Base-by-base conservation (phyloP, 202 grass and related monocot species). In the Brachypodium distachyon region DNA sequence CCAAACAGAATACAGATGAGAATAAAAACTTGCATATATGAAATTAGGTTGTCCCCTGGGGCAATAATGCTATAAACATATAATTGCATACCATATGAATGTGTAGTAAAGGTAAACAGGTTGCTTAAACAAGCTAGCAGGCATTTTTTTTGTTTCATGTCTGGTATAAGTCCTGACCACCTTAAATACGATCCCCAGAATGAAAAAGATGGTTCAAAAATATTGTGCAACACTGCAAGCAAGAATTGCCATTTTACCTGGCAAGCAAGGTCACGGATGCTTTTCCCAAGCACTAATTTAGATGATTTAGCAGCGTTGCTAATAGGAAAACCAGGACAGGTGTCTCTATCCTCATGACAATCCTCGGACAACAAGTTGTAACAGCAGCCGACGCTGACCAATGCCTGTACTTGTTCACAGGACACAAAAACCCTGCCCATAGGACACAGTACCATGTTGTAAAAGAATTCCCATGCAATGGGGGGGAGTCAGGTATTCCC, bases 321-420 rank as follows among this genome's bases (percentile, higher is more conserved):
- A 61, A 95, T 89, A 75, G 91, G 91, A 77, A 98, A 95, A 71
- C 95, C 85, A 61, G 47, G 76, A 55, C 67, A 82, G 2, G 48
- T 64, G 40, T 78, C 66, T 67, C 53, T 74, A 66, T 55, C 77
- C 56, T 82, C 84, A 17, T 49, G 51, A 65, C 22, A 74, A 51
- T 80, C 81, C 62, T 97, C 96, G 34, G 89, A 98, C 38, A 98
- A 74, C 67, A 98, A 88, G 56, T 98, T 98, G 81, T 95, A 95
- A 80, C 96, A 92, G 77, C 91, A 98, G 7, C 96, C 89, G 13
- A 98, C 39, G 8, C 89, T 91, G 64, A 98, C 81, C 57, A 90
- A 39, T 72, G 89, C 87, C 80, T 88, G 92, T 34, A 92, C 87
- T 83, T 85, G 81, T 87, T 90, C 31, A 10, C 87, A 95, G 14